Base-by-base conservation (phyloP, 345 rosid genomes). In the Eucalyptus melliodora region DNA sequence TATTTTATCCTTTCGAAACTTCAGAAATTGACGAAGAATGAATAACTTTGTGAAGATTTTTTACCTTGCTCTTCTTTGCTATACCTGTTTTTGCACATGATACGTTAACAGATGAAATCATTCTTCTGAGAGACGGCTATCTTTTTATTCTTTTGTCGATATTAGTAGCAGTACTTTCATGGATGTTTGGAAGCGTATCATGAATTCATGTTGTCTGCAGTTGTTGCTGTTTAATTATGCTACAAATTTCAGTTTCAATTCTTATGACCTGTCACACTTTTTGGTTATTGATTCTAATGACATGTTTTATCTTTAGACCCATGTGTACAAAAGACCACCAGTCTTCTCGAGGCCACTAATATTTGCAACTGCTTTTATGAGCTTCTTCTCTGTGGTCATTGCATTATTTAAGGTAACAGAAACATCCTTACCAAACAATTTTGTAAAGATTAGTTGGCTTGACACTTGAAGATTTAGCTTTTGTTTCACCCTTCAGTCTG, bases 291-390 rank as follows among this genome's bases (percentile, higher is more conserved):
- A 30, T 91, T 56, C 88, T 89, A 40, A 83, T 91, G 72, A 55
- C 56, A 56, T 59, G 89, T 90, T 60, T 49, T 77, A 87, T 91
- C 90, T 87, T 88, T 96, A 97, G 99, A 95, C 91, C 67, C 99
- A 97, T 45, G 97, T 97, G 90, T 96, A 91, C 88, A 87, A 94
- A 90, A 96, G 98, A 91, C 94, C 96, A 72, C 91, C 93, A 62
- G 88, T 92, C 86, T 91, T 97, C 91, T 92, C 99, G 3, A 94
- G 94, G 90, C 97, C 99, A 50, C 91, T 97, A 89, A 96, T 97
- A 23, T 97, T 97, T 86, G 98, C 99, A 26, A 96, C 98, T 89
- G 98, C 97, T 83, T 97, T 97, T 93, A 97, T 97, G 99, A 95
- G 98, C 94, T 97, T 97, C 94, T 97, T 97, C 94, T 97, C 99